phyloP scores from a whole-genome alignment of 1,284 basidiomycete species.

The Takashimella koratensis region DNA sequence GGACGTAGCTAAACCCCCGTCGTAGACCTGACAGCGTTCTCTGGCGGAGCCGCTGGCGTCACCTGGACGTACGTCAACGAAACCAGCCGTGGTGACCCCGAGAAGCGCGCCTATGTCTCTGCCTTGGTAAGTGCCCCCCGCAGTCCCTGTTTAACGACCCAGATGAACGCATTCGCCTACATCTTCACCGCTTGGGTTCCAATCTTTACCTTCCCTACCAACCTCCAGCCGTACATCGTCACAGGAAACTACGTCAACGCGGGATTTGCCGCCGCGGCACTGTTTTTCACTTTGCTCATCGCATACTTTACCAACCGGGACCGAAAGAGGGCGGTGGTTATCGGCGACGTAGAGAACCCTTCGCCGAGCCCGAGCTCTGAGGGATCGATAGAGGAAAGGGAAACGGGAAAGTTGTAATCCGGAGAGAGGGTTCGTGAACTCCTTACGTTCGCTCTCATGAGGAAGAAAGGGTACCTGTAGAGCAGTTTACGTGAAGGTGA shows the following conservation, averaged over 20 bases:
- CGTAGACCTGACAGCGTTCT: constrained; percentile 19
- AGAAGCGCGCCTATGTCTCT: constrained; percentile 30
- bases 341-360: not conserved
- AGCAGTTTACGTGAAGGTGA: no score
- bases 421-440: no score
- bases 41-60: constrained; percentile 15
- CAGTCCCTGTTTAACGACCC: not conserved
- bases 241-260: constrained; percentile 25
- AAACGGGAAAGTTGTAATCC: no score
- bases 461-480: no score
- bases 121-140: constrained; percentile 17
- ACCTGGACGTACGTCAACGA: constrained; percentile 30
- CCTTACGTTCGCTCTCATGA: no score
- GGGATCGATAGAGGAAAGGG: no score
- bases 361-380: no score
- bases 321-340: constrained; percentile 2
- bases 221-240: constrained; percentile 24
- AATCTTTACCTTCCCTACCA: constrained; percentile 33
- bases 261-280: constrained; percentile 20
- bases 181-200: constrained; percentile 32
- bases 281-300: constrained; percentile 19
- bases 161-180: constrained; percentile 33
- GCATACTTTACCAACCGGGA: constrained; percentile 25
- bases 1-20: not conserved
- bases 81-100: constrained; percentile 25